phyloP scores from a whole-genome alignment of 1,139 yeast genomes.

The Yarrowia galli region DNA sequence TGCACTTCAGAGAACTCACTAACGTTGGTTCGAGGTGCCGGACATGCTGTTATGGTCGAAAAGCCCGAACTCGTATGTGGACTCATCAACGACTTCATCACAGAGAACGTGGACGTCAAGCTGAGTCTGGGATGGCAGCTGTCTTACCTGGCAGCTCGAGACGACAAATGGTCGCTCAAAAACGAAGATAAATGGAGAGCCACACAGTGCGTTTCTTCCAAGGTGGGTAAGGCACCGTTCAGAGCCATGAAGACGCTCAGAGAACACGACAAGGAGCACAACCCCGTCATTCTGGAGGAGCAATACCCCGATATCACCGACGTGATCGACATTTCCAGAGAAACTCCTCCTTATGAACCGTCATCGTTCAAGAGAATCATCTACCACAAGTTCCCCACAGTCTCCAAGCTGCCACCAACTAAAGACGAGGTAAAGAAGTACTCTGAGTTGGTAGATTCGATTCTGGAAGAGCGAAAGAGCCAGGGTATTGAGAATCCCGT shows the following conservation, averaged over 20 bases:
- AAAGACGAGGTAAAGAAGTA: slow-evolving; percentile 64
- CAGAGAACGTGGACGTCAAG: slow-evolving; percentile 53
- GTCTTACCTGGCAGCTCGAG: slow-evolving; percentile 58
- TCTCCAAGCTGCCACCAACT: slow-evolving; percentile 79
- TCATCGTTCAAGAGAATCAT: slow-evolving; percentile 59
- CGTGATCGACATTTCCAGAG: slow-evolving; percentile 76
- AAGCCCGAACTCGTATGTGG: slow-evolving; percentile 74
- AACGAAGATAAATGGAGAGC: slow-evolving; percentile 76
- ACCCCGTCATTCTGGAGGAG: slow-evolving; percentile 63
- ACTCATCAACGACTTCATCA: slow-evolving; percentile 64
- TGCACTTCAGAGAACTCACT: slow-evolving; percentile 45
- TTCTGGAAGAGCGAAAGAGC: slow-evolving; percentile 50
- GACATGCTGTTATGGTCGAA: slow-evolving; percentile 70
- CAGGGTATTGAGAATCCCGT: slow-evolving; percentile 47
- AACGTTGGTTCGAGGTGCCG: slow-evolving; percentile 59
- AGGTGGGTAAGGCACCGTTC: slow-evolving; percentile 59
- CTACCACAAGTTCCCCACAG: slow-evolving; percentile 78
- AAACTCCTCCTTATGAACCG: slow-evolving; percentile 78
- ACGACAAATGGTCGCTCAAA: slow-evolving; percentile 79
- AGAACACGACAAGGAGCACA: slow-evolving; percentile 67
- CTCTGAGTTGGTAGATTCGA: slow-evolving; percentile 61
- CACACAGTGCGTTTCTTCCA: slow-evolving; percentile 57
- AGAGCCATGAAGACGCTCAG: slow-evolving; percentile 79
- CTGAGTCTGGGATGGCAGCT: slow-evolving; percentile 71
- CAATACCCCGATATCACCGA: slow-evolving; percentile 61